Conservation (phyloP, 2,329 filamentous ascomycete genomes). For the Fusarium continuum region DNA sequence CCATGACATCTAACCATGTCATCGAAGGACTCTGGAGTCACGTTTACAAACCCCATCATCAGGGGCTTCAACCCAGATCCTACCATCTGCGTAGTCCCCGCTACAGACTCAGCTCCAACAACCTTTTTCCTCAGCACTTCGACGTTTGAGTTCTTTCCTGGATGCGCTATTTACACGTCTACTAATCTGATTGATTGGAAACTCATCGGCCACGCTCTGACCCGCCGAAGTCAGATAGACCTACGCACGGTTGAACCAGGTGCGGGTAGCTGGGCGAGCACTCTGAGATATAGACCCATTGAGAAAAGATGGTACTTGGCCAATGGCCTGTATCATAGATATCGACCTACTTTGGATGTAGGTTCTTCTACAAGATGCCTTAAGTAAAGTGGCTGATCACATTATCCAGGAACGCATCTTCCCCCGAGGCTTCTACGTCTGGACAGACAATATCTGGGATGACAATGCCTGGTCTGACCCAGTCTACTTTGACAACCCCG, state of each 20-base stretch:
- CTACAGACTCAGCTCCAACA: conserved; percentile 41
- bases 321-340: conserved; percentile 56
- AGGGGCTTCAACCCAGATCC: conserved; percentile 71
- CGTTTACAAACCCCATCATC: conserved; percentile 63
- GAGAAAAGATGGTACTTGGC: conserved; percentile 57
- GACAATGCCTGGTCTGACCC: conserved; percentile 61
- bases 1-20: conserved; percentile 2
- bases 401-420: conserved; percentile 53
- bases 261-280: conserved; percentile 60
- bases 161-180: conserved; percentile 68
- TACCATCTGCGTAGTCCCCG: conserved; percentile 54
- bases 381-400: background rate
- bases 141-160: conserved; percentile 70
- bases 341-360: conserved; percentile 51
- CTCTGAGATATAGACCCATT: conserved; percentile 53
- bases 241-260: conserved; percentile 62
- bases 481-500: conserved; percentile 62
- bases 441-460: conserved; percentile 62
- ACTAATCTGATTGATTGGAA: conserved; percentile 62
- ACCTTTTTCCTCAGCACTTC: conserved; percentile 68
- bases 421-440: conserved; percentile 63
- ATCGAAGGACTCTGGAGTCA: background rate
- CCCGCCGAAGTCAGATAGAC: conserved; percentile 59
- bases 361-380: background rate
- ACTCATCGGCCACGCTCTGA: conserved; percentile 63